Conservation (phyloP, 768 basidiomycete genomes). For the Tricholoma bakamatsutake region DNA sequence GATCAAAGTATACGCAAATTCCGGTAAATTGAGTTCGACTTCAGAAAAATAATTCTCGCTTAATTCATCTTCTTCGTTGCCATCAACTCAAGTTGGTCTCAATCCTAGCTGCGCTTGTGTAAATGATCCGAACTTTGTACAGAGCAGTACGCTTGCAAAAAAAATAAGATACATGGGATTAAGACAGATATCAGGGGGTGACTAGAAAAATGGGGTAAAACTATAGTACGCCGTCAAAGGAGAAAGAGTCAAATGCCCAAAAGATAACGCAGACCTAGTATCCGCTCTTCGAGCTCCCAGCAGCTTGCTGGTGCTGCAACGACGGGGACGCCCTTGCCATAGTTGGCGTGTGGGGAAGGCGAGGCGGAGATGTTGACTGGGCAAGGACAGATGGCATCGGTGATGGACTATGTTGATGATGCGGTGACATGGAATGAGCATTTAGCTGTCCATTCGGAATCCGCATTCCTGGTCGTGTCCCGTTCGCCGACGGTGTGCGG, state of each 20-base stretch:
- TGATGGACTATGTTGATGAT: conserved; percentile 41
- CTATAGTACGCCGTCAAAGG: not conserved
- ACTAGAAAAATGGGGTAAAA: not conserved
- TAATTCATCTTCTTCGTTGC: no score
- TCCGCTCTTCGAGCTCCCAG: conserved; percentile 46
- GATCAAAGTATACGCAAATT: no score
- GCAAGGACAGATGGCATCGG: conserved; percentile 37
- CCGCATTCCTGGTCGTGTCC: conserved; percentile 36
- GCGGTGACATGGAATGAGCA: conserved; percentile 44
- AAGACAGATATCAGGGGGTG: not conserved
- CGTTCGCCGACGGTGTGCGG: conserved; percentile 53
- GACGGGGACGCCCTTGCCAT: conserved; percentile 51
- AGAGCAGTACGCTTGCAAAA: not conserved
- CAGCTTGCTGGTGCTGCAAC: conserved; percentile 48
- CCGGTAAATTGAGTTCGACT: no score
- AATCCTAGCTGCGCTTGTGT: no score
- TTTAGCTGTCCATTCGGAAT: conserved; percentile 34
- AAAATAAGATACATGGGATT: conserved; percentile 4
- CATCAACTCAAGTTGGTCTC: no score
- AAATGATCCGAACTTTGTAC: no score
- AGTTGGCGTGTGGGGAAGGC: conserved; percentile 43
- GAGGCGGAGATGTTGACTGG: conserved; percentile 44
- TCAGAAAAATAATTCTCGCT: no score
- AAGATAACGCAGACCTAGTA: conserved; percentile 28
- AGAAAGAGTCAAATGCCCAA: not conserved